Percentiles rank a stretch among this genome's conserved stretches.
These are phyloP conservation scores for Citrullus colocynthis DNA, from an alignment of 306 rosid species.

Conservation along the genomic window DNA sequence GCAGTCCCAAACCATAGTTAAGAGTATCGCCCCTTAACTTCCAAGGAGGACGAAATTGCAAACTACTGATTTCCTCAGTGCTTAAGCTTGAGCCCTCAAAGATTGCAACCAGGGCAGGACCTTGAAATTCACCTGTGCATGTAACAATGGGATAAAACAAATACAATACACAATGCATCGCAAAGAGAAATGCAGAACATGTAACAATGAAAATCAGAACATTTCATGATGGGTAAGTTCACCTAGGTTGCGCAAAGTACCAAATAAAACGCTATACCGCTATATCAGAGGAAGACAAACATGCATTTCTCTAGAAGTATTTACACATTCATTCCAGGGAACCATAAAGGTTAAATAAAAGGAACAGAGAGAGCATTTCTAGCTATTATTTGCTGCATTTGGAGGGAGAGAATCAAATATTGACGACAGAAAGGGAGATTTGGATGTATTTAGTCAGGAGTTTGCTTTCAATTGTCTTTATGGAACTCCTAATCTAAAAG, in stretches of 20 bases:
- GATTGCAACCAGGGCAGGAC: constrained; percentile 81
- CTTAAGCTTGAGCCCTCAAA: constrained; percentile 83
- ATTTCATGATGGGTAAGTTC: neutral
- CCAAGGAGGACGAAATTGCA: constrained; percentile 97
- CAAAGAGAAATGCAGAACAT: neutral
- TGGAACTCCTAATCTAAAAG: neutral
- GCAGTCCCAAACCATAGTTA: constrained; percentile 82
- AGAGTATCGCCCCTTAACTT: constrained; percentile 70
- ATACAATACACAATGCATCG: neutral
- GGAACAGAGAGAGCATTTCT: neutral
- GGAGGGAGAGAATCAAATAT: neutral
- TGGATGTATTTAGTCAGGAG: neutral
- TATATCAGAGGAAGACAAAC: neutral
- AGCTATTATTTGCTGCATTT: neutral
- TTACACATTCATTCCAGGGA: neutral
- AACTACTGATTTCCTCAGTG: constrained; percentile 77
- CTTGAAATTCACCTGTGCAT: constrained; percentile 82
- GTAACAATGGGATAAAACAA: constrained; percentile 15
- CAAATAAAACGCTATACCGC: neutral
- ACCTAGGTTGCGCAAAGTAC: neutral
- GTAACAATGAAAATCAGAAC: neutral
- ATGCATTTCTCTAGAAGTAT: neutral
- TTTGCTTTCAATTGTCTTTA: neutral
- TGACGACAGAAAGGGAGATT: neutral
- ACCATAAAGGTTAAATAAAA: neutral